phyloP scores from a whole-genome alignment of 2,329 filamentous ascomycete genomes.

The Myotisia sp. region DNA sequence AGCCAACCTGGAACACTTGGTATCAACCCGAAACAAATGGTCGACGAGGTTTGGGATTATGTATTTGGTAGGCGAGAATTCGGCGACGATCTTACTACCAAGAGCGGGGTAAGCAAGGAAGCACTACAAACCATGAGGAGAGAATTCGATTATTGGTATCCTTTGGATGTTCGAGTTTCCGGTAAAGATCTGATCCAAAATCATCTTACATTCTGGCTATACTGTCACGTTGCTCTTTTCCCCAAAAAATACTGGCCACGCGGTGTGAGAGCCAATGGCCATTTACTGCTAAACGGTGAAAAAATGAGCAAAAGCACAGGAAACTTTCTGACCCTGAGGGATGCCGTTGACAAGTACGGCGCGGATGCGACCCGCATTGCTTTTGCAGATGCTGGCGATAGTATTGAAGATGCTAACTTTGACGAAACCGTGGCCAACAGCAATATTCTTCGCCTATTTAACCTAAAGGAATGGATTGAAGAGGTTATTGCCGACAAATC shows the following conservation, averaged over 20 bases:
- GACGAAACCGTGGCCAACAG: slow-evolving; percentile 90
- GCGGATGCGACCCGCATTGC: slow-evolving; percentile 85
- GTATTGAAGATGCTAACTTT: slow-evolving; percentile 91
- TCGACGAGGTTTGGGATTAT: slow-evolving; percentile 92
- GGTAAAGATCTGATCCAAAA: slow-evolving; percentile 91
- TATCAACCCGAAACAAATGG: slow-evolving; percentile 74
- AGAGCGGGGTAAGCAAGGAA: slow-evolving; percentile 58
- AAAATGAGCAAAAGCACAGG: slow-evolving; percentile 98
- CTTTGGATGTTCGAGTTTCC: slow-evolving; percentile 71
- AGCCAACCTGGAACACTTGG: slow-evolving; percentile 53
- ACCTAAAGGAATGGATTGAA: slow-evolving; percentile 82
- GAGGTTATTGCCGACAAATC: slow-evolving; percentile 60
- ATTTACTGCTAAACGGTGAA: slow-evolving; percentile 85
- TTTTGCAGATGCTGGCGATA: slow-evolving; percentile 86
- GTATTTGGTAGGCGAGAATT: slow-evolving; percentile 66
- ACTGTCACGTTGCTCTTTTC: slow-evolving; percentile 86
- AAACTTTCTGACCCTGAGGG: slow-evolving; percentile 85
- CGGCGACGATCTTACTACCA: slow-evolving; percentile 47
- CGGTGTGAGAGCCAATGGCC: slow-evolving; percentile 76
- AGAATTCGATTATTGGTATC: slow-evolving; percentile 96
- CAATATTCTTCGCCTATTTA: slow-evolving; percentile 72
- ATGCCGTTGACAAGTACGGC: slow-evolving; percentile 81
- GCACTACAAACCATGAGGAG: slow-evolving; percentile 67
- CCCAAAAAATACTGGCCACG: slow-evolving; percentile 76
- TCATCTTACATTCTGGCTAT: slow-evolving; percentile 91